Conservation (phyloP, 768 basidiomycete genomes). For the Tubosaeta sp. region DNA sequence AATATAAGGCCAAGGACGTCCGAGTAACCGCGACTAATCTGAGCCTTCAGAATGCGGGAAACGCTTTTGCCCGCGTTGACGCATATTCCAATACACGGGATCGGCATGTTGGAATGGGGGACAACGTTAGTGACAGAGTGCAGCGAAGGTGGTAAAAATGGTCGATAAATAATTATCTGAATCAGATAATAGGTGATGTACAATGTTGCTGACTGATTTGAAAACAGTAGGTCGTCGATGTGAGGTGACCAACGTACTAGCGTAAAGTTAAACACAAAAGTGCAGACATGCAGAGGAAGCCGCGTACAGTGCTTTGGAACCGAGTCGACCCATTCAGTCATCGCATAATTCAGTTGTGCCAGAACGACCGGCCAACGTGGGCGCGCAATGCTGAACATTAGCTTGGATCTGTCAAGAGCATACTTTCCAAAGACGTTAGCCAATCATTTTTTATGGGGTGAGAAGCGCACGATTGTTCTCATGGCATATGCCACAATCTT, state of each 20-base stretch:
- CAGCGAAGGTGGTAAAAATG: conserved; percentile 51
- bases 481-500: conserved; percentile 67
- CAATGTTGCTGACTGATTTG: conserved; percentile 55
- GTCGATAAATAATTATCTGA: conserved; percentile 66
- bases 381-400: conserved; percentile 48
- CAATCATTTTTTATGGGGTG: not conserved
- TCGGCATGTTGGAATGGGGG: conserved; percentile 32
- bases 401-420: conserved; percentile 62
- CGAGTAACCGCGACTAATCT: conserved; percentile 42
- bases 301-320: conserved; percentile 64
- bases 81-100: conserved; percentile 56
- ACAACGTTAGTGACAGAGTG: conserved; percentile 19
- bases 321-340: conserved; percentile 69
- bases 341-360: conserved; percentile 60
- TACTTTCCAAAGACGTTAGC: conserved; percentile 40
- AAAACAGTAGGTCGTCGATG: conserved; percentile 43
- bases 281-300: not conserved
- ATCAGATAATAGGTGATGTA: conserved; percentile 56
- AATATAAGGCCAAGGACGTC: conserved; percentile 42
- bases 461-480: conserved; percentile 56
- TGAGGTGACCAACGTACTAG: conserved; percentile 59
- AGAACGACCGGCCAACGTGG: conserved; percentile 57
- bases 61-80: conserved; percentile 58
- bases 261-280: not conserved
- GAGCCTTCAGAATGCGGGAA: conserved; percentile 53